Percentiles rank a stretch among this genome's conserved stretches.
Evolutionary conservation across 140 eudicot genomes (phyloP).

Genomic region (Senecio squalidus): DNA sequence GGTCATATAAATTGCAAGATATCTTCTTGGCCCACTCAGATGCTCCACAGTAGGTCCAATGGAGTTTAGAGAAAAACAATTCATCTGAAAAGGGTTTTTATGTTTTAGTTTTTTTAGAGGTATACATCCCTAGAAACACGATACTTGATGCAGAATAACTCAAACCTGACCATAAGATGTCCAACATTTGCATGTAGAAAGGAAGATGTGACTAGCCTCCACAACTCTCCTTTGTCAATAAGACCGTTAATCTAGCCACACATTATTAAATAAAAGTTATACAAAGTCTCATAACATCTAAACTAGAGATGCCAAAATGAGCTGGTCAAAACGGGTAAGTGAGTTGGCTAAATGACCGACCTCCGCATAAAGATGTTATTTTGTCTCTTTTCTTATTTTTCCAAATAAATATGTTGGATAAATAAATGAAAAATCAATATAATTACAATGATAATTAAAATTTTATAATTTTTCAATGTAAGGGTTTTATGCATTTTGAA

Average conservation of each 20-base stretch:
- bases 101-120: conserved; percentile 11
- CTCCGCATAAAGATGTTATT: no score
- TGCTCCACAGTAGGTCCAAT: conserved; percentile 89
- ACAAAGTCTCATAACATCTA: background rate
- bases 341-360: no score
- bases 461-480: no score
- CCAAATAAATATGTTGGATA: no score
- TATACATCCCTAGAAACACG: background rate
- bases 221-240: conserved; percentile 75
- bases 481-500: no score
- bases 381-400: no score
- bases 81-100: conserved; percentile 49
- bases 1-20: conserved; percentile 54
- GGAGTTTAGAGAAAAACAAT: conserved; percentile 80
- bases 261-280: conserved; percentile 1
- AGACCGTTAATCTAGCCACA: conserved; percentile 69
- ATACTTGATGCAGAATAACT: conserved; percentile 11
- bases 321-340: no score
- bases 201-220: conserved; percentile 83
- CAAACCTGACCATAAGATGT: conserved; percentile 81
- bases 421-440: no score
- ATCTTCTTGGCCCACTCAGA: conserved; percentile 77
- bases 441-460: no score
- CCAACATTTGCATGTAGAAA: conserved; percentile 87
- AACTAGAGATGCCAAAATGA: no score